Conservation (phyloP, 331 rosid species). For the Ulmus americana region DNA sequence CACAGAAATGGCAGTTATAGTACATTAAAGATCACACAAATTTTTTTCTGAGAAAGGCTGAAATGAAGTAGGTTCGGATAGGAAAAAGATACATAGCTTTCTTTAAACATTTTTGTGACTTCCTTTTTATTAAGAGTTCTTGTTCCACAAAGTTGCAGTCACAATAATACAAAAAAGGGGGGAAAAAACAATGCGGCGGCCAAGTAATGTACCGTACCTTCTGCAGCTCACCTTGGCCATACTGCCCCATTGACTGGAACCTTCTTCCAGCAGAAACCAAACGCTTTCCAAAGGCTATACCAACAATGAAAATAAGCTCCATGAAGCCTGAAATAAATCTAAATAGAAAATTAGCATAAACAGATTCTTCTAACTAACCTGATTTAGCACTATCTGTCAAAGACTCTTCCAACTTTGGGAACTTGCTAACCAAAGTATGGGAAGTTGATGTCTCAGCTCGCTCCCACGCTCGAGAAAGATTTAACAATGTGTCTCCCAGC, state of each 20-base stretch:
- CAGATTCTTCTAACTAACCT: slow-evolving; percentile 42
- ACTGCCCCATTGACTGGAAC: slow-evolving; percentile 92
- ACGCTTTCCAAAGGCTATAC: slow-evolving; percentile 77
- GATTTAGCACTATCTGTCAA: slow-evolving; percentile 57
- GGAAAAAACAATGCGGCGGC: background rate
- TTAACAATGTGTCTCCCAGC: slow-evolving; percentile 69
- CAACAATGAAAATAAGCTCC: slow-evolving; percentile 30
- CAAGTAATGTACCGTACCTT: slow-evolving; percentile 46
- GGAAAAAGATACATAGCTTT: background rate
- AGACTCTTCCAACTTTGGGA: slow-evolving; percentile 53
- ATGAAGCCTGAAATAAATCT: slow-evolving; percentile 21
- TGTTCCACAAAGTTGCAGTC: background rate
- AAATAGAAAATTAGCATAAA: slow-evolving; percentile 9
- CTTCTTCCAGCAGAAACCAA: slow-evolving; percentile 74
- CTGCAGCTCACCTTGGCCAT: slow-evolving; percentile 85
- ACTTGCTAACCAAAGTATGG: slow-evolving; percentile 48
- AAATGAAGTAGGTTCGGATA: background rate
- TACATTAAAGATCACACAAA: background rate
- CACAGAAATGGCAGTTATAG: slow-evolving; percentile 7
- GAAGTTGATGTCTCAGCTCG: slow-evolving; percentile 72
- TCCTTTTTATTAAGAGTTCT: background rate
- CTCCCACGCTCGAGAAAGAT: slow-evolving; percentile 89
- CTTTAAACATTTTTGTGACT: background rate
- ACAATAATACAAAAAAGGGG: background rate
- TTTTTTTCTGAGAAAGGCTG: background rate